Base-by-base conservation (phyloP, 164 flowering plant species). In the Magnolia sinica region DNA sequence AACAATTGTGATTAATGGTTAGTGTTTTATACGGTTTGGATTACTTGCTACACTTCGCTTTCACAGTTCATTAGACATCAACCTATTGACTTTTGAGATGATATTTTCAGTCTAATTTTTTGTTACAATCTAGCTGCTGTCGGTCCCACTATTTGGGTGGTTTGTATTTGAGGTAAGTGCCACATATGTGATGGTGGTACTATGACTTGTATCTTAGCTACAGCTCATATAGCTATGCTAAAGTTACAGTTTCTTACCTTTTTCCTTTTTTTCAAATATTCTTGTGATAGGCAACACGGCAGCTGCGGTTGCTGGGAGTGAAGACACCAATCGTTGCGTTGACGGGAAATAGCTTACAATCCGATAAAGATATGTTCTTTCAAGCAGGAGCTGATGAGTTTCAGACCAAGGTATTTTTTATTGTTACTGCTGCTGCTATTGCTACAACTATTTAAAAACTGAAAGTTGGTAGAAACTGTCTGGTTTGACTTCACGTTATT, bases 261-360 rank as follows among this genome's bases (percentile, higher is more conserved):
- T 37, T 37, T 37, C 45, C 45, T 37, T 37, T 37, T 37, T 37
- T 37, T 37, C 45, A 37, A 37, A 55, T 7, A 8, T 67, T 50
- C 11, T 23, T 50, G 31, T 7, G 27, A 37, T 45, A 77, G 79
- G 79, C 79, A 49, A 77, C 79, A 45, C 59, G 79, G 51, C 79
- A 70, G 68, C 68, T 77, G 14, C 61, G 79, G 20, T 64, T 11
- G 23, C 49, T 77, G 61, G 79, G 79, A 27, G 74, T 77, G 70
- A 71, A 77, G 74, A 77, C 75, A 0, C 79, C 79, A 8, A 77
- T 77, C 18, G 61, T 77, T 0, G 79, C 79, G 27, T 72, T 77
- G 79, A 77, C 79, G 0, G 79, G 79, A 19, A 77, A 77, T 61
- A 71, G 74, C 79, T 71, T 77, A 14, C 79, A 63, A 24, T 77